A percentile compares a stretch with the other conserved stretches of the same genome.
phyloP scores from a whole-genome alignment of 2,329 filamentous ascomycete species.

The Scleromitrula shiraiana region DNA sequence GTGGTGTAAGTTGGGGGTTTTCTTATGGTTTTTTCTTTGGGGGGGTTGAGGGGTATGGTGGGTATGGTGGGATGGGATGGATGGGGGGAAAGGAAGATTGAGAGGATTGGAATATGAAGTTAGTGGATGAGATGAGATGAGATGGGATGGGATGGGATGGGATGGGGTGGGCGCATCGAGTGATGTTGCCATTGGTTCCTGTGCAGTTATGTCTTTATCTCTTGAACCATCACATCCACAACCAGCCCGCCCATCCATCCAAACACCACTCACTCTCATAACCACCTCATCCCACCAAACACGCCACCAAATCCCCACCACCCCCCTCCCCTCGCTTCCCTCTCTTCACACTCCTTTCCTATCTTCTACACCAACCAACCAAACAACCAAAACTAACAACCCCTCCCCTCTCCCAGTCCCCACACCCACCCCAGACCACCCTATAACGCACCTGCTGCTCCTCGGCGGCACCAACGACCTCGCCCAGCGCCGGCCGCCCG shows the following conservation, averaged over 20 bases:
- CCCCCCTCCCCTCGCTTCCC: no score
- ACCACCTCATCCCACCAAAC: no score
- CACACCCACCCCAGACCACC: neutral
- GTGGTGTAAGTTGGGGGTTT: slow-evolving; percentile 11
- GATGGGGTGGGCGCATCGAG: no score
- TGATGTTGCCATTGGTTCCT: no score
- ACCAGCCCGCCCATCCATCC: no score
- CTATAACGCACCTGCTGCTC: slow-evolving; percentile 45
- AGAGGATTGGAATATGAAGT: neutral
- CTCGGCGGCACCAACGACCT: slow-evolving; percentile 60
- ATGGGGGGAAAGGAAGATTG: neutral
- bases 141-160: no score
- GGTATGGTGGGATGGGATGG: neutral
- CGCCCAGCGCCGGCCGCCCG: slow-evolving; percentile 31
- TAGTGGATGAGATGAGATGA: no score
- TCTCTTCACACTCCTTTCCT: neutral
- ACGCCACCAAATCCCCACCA: no score
- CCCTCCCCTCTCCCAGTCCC: neutral
- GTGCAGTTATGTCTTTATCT: no score
- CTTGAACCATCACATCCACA: no score
- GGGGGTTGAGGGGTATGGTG: neutral
- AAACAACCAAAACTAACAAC: slow-evolving; percentile 8
- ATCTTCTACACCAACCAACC: slow-evolving; percentile 32
- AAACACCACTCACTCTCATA: no score
- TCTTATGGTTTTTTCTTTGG: neutral